Conservation (phyloP, 2,329 filamentous ascomycete species). For the Claviceps monticola region DNA sequence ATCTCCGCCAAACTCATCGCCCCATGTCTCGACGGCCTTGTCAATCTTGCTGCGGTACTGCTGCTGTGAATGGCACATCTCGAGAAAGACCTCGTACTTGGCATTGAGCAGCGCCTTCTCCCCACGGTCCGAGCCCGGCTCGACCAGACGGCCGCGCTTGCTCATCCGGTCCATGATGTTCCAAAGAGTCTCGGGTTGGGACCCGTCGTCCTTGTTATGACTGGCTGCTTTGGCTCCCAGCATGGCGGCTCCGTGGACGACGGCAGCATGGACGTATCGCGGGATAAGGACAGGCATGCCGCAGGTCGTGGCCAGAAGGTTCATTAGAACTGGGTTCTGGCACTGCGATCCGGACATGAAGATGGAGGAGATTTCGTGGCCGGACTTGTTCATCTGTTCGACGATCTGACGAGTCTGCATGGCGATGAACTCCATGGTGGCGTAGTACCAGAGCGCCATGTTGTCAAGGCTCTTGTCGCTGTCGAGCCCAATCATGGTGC, state of each 20-base stretch:
- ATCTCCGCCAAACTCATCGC: slow-evolving; percentile 13
- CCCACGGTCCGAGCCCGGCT: slow-evolving; percentile 54
- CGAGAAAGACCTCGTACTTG: slow-evolving; percentile 93
- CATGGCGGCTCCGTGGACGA: slow-evolving; percentile 98
- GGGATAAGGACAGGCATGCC: slow-evolving; percentile 89
- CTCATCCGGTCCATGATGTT: slow-evolving; percentile 96
- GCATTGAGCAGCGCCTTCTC: slow-evolving; percentile 71
- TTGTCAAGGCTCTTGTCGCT: slow-evolving; percentile 79
- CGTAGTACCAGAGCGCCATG: slow-evolving; percentile 85
- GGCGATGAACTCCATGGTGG: slow-evolving; percentile 94
- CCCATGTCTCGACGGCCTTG: slow-evolving; percentile 32
- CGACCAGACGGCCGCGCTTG: slow-evolving; percentile 76
- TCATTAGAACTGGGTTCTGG: slow-evolving; percentile 87
- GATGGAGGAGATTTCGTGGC: slow-evolving; percentile 79
- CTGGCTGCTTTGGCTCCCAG: slow-evolving; percentile 93
- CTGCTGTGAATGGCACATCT: slow-evolving; percentile 79
- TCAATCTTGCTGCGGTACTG: slow-evolving; percentile 70
- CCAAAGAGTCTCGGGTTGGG: slow-evolving; percentile 80
- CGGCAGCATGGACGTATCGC: slow-evolving; percentile 84
- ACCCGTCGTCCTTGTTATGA: slow-evolving; percentile 47
- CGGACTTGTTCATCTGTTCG: slow-evolving; percentile 80
- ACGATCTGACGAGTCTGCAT: slow-evolving; percentile 94
- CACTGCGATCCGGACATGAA: slow-evolving; percentile 99
- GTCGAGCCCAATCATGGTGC: slow-evolving; percentile 73
- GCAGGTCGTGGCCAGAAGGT: slow-evolving; percentile 79